Percentiles rank a stretch among this genome's conserved stretches.
Conservation (phyloP, 805 yeast species). For the Kodamaea kakaduensis region DNA sequence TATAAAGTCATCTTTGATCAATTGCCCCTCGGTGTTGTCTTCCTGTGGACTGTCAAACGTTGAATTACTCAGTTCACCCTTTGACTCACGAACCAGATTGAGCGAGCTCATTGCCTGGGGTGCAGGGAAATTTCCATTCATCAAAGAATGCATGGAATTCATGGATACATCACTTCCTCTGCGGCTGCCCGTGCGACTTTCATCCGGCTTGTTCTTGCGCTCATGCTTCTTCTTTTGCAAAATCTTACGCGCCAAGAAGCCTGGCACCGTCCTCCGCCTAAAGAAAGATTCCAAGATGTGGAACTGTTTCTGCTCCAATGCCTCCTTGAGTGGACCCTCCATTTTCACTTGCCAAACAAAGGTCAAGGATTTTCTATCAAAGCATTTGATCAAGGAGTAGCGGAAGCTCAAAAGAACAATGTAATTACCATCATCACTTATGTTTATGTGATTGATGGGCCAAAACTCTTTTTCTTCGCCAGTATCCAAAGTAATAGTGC, state of each 20-base stretch:
- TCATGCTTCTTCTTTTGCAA: slow-evolving; percentile 19
- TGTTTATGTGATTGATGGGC: slow-evolving; percentile 58
- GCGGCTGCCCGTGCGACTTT: slow-evolving; percentile 17
- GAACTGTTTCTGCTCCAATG: slow-evolving; percentile 18
- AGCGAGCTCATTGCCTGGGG: slow-evolving; percentile 13
- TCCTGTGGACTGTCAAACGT: slow-evolving; percentile 2
- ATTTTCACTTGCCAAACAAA: slow-evolving; percentile 55
- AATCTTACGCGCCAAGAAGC: slow-evolving; percentile 36
- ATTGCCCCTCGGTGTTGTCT: slow-evolving; percentile 12
- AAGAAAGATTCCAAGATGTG: slow-evolving; percentile 56
- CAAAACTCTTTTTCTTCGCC: slow-evolving; percentile 37
- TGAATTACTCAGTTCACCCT: slow-evolving; percentile 4
- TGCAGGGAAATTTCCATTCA: slow-evolving; percentile 36
- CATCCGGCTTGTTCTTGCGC: slow-evolving; percentile 5
- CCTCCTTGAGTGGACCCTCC: slow-evolving; percentile 27
- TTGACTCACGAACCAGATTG: slow-evolving; percentile 2
- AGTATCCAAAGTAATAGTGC: slow-evolving; percentile 43
- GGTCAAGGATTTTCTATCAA: slow-evolving; percentile 50
- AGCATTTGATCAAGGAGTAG: slow-evolving; percentile 53
- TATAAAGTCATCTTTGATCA: slow-evolving; percentile 45
- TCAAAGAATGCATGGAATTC: slow-evolving; percentile 17
- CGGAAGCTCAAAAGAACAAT: slow-evolving; percentile 51
- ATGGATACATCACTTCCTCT: slow-evolving; percentile 30
- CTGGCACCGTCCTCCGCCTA: slow-evolving; percentile 51
- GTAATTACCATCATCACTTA: slow-evolving; percentile 57